Conservation (phyloP, 2,329 filamentous ascomycete genomes). For the Exophiala aquamarina region DNA sequence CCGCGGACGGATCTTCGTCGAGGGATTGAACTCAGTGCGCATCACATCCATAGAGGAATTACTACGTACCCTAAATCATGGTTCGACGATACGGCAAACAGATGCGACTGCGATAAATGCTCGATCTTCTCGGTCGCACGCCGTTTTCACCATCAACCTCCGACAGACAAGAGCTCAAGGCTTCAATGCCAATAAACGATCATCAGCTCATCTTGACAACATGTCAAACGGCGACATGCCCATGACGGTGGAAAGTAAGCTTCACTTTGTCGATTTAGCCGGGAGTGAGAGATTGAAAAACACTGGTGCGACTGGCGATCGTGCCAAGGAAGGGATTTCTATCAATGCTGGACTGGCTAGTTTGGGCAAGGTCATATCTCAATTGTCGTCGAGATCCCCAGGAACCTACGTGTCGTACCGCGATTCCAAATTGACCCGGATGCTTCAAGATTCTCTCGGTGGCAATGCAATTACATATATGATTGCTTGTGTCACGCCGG, state of each 20-base stretch:
- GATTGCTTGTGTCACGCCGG: conserved; percentile 97
- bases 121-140: conserved; percentile 94
- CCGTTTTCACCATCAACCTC: conserved; percentile 93
- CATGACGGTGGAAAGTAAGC: conserved; percentile 92
- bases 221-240: conserved; percentile 66
- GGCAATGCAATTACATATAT: conserved; percentile 99
- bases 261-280: conserved; percentile 97
- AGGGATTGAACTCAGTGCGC: conserved; percentile 81
- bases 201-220: conserved; percentile 81
- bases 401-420: conserved; percentile 95
- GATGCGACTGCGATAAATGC: conserved; percentile 97
- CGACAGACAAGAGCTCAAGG: conserved; percentile 62
- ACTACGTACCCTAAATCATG: conserved; percentile 83
- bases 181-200: conserved; percentile 75
- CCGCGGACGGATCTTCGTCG: conserved; percentile 91
- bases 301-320: conserved; percentile 89
- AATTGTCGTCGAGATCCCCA: conserved; percentile 84
- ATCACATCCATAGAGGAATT: conserved; percentile 92
- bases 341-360: conserved; percentile 96
- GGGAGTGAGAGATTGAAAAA: conserved; percentile 97
- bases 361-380: conserved; percentile 95
- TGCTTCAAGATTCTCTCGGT: conserved; percentile 93
- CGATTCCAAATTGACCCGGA: conserved; percentile 91
- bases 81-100: conserved; percentile 91
- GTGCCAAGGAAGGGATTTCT: conserved; percentile 93